Conservation (phyloP, 441 rosid species). For the Macaranga tanarius region DNA sequence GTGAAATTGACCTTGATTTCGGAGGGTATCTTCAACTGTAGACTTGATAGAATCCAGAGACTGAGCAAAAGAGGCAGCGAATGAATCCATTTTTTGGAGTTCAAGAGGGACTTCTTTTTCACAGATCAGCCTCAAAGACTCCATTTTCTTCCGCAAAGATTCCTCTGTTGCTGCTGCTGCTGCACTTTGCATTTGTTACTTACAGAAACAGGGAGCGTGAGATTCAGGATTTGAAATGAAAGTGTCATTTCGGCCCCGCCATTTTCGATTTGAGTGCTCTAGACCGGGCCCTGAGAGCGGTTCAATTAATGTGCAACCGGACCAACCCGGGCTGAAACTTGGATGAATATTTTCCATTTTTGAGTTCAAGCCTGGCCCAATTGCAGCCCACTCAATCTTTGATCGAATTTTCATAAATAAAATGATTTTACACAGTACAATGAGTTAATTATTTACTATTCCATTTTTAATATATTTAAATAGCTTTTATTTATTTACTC, state of each 20-base stretch:
- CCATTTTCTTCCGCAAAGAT: slow-evolving; percentile 48
- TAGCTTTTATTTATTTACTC: too few relatives aligned
- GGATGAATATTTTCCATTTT: too few relatives aligned
- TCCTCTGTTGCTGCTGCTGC: slow-evolving; percentile 32
- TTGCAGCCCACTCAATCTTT: too few relatives aligned
- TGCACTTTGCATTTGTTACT: slow-evolving; percentile 27
- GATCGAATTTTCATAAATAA: too few relatives aligned
- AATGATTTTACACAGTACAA: too few relatives aligned
- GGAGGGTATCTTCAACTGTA: slow-evolving; percentile 46
- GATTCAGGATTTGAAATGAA: slow-evolving; percentile 15
- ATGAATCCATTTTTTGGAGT: slow-evolving; percentile 50
- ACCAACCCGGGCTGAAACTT: too few relatives aligned
- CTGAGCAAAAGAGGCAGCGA: slow-evolving; percentile 41
- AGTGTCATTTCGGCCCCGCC: slow-evolving; percentile 15
- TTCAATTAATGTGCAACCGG: too few relatives aligned
- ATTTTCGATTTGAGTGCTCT: background rate
- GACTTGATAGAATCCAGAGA: slow-evolving; percentile 47
- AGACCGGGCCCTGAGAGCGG: too few relatives aligned
- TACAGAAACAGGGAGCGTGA: background rate
- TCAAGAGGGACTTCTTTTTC: slow-evolving; percentile 37
- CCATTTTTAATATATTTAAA: too few relatives aligned
- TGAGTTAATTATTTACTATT: too few relatives aligned
- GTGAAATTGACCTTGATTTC: slow-evolving; percentile 47
- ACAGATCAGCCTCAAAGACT: slow-evolving; percentile 48
- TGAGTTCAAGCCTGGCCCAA: too few relatives aligned